These are phyloP conservation scores for Polytolypa hystricis DNA, from an alignment of 2,329 filamentous ascomycete species.

Conservation along the genomic window DNA sequence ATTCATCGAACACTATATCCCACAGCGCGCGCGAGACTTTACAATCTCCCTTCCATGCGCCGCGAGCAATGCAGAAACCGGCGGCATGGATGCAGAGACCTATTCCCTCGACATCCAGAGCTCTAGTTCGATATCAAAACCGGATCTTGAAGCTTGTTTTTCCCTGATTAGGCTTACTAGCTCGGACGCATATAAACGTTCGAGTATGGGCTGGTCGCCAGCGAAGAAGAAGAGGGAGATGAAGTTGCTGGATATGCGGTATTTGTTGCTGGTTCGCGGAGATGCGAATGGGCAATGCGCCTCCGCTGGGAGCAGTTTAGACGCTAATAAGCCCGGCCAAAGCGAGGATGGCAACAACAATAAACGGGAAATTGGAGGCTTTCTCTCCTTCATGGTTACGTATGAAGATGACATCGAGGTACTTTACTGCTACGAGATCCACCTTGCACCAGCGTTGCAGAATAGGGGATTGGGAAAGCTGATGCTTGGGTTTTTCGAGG, in stretches of 20 bases:
- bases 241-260: slow-evolving; percentile 47
- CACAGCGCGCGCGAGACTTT: slow-evolving; percentile 9
- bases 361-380: slow-evolving; percentile 23
- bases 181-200: slow-evolving; percentile 40
- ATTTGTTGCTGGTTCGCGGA: slow-evolving; percentile 37
- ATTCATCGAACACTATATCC: slow-evolving; percentile 29
- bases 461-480: slow-evolving; percentile 41
- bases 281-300: not conserved
- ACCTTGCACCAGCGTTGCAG: slow-evolving; percentile 36
- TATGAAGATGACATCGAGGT: slow-evolving; percentile 45
- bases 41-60: slow-evolving; percentile 7
- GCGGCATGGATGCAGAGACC: slow-evolving; percentile 3
- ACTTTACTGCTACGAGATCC: slow-evolving; percentile 55
- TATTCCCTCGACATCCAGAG: slow-evolving; percentile 23
- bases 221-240: slow-evolving; percentile 47
- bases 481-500: slow-evolving; percentile 40
- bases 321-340: not conserved
- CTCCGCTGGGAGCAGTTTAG: too few relatives aligned
- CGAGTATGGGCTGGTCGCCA: slow-evolving; percentile 44
- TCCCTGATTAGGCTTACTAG: slow-evolving; percentile 45
- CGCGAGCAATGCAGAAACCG: not conserved
- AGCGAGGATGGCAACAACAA: not conserved
- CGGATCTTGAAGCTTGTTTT: slow-evolving; percentile 41
- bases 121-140: slow-evolving; percentile 25
- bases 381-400: slow-evolving; percentile 47